Evolutionary conservation across 805 yeast genomes (phyloP).

Genomic region (Candida insectalens): DNA sequence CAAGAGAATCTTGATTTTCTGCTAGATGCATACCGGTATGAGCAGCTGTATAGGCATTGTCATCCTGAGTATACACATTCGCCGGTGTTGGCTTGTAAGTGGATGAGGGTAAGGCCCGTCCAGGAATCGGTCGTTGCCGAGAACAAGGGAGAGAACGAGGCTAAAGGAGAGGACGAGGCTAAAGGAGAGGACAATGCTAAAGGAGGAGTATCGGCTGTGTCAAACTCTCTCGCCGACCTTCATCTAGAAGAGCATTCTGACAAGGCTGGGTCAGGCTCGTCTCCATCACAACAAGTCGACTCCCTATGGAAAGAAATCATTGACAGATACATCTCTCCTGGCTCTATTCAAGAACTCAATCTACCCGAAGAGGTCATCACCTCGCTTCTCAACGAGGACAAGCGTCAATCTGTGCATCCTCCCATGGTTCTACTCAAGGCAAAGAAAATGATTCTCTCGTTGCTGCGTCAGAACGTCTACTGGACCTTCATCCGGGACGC

Average conservation of each 20-base stretch:
- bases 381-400: conserved; percentile 18
- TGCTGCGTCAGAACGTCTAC: conserved; percentile 15
- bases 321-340: conserved; percentile 27
- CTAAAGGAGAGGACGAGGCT: too few relatives aligned
- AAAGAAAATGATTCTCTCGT: conserved; percentile 9
- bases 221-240: too few relatives aligned
- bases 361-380: conserved; percentile 30
- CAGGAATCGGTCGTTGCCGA: too few relatives aligned
- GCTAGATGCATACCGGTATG: conserved; percentile 12
- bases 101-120: conserved; percentile 1
- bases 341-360: conserved; percentile 40
- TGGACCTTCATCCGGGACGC: conserved; percentile 9
- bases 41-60: conserved; percentile 11
- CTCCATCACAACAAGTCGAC: too few relatives aligned
- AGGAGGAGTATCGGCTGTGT: too few relatives aligned
- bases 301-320: conserved; percentile 25
- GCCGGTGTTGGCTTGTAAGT: conserved; percentile 6
- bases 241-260: too few relatives aligned
- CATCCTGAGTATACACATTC: too few relatives aligned
- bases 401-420: conserved; percentile 6
- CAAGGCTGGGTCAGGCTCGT: too few relatives aligned
- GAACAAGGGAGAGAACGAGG: too few relatives aligned
- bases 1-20: conserved; percentile 14
- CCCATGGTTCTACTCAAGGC: conserved; percentile 11
- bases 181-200: too few relatives aligned